Conservation (phyloP, 2,329 filamentous ascomycete species). For the Parastagonospora nodorum region DNA sequence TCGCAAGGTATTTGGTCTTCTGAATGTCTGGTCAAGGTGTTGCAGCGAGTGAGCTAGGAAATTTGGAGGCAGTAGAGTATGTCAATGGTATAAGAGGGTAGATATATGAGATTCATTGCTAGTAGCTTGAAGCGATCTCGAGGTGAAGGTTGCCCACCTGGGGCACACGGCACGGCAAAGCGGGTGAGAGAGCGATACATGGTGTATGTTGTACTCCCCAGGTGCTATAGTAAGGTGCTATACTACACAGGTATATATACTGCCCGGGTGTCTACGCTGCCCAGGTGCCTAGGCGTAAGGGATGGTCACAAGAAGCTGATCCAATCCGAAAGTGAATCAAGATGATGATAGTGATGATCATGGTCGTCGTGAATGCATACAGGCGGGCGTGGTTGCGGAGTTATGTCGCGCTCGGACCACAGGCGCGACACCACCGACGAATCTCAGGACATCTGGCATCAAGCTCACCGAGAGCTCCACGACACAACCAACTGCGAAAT, state of each 20-base stretch:
- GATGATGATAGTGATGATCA: no score
- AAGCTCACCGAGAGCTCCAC: constrained; percentile 24
- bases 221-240: not conserved
- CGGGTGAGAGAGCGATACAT: not conserved
- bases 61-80: not conserved
- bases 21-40: not conserved
- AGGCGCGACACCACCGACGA: constrained; percentile 17
- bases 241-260: not conserved
- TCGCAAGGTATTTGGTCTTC: no score
- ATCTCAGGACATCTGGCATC: constrained; percentile 38
- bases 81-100: not conserved
- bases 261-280: not conserved
- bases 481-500: constrained; percentile 3
- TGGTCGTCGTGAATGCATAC: constrained; percentile 2
- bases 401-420: constrained; percentile 26
- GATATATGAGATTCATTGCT: no score
- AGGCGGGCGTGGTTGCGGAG: constrained; percentile 8
- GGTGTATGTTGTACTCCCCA: not conserved
- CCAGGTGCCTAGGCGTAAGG: not conserved
- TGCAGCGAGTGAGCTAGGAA: not conserved
- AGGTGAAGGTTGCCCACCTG: constrained; percentile 5
- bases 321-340: not conserved
- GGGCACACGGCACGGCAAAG: not conserved
- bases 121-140: not conserved
- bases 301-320: not conserved